Evolutionary conservation across 352 stramenopile species (phyloP).

Genomic region (Pythium plurisporium): DNA sequence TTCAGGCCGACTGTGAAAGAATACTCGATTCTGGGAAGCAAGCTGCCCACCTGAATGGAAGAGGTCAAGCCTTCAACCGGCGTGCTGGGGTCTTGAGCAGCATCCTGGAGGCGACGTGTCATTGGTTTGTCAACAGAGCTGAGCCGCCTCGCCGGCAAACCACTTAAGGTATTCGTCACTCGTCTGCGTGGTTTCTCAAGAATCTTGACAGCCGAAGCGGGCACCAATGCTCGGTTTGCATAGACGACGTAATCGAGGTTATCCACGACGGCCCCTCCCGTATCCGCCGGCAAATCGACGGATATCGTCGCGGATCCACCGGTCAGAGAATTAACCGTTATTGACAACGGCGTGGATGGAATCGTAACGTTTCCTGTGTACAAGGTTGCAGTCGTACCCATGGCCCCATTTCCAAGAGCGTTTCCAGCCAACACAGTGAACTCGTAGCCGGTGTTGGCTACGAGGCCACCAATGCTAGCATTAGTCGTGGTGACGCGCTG

Average conservation of each 20-base stretch:
- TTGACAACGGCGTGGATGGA: constrained; percentile 26
- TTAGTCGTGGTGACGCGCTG: not conserved
- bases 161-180: too few species aligned
- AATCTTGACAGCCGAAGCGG: not conserved
- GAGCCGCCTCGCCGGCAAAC: too few species aligned
- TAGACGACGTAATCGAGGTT: constrained; percentile 39
- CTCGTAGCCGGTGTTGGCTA: constrained; percentile 35
- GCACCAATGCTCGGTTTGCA: constrained; percentile 33
- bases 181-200: not conserved
- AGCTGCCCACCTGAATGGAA: constrained; percentile 35
- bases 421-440: constrained; percentile 55
- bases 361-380: constrained; percentile 24
- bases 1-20: constrained; percentile 34
- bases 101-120: constrained; percentile 1
- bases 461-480: constrained; percentile 32
- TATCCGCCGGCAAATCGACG: constrained; percentile 35
- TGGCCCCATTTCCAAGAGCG: constrained; percentile 30
- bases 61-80: not conserved
- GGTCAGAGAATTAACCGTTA: constrained; percentile 25
- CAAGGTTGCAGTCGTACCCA: constrained; percentile 24
- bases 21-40: constrained; percentile 40
- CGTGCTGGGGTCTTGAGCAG: too few species aligned
- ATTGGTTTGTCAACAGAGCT: not conserved
- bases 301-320: constrained; percentile 37
- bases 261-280: constrained; percentile 27